A percentile compares a stretch with the other conserved stretches of the same genome.
Conservation (phyloP, 345 rosid genomes). For the Linum lewisii region DNA sequence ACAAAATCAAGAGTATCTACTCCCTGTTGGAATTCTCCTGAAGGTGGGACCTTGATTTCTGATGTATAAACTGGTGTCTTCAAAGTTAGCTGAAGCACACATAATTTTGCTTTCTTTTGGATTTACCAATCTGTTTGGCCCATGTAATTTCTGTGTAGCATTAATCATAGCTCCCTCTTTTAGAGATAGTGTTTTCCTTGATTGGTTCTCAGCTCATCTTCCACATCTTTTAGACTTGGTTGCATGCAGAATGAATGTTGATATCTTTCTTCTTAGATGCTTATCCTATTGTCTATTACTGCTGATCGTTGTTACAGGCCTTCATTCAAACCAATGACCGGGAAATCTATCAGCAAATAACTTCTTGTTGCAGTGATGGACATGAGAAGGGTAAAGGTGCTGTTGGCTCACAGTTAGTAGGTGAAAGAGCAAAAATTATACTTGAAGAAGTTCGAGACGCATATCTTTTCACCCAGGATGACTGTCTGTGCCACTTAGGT, state of each 20-base stretch:
- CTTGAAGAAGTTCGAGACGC: slow-evolving; percentile 70
- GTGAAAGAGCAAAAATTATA: slow-evolving; percentile 83
- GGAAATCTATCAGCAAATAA: slow-evolving; percentile 66
- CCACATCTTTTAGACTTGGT: background rate
- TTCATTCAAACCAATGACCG: slow-evolving; percentile 62
- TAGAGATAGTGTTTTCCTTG: too few species aligned
- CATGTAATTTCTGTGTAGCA: background rate
- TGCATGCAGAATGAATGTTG: background rate
- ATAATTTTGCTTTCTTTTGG: background rate
- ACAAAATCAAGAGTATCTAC: slow-evolving; percentile 74
- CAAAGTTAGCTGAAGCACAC: background rate
- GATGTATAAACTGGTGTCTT: background rate
- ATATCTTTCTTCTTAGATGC: background rate
- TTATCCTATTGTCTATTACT: background rate
- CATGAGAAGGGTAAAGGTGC: slow-evolving; percentile 54
- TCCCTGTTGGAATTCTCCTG: slow-evolving; percentile 80
- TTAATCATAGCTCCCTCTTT: background rate
- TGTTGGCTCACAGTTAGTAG: slow-evolving; percentile 71
- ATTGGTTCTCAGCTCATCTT: too few species aligned
- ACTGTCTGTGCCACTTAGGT: slow-evolving; percentile 85
- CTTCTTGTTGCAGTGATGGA: slow-evolving; percentile 45
- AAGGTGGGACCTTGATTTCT: slow-evolving; percentile 42
- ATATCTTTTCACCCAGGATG: slow-evolving; percentile 58
- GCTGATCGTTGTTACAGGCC: slow-evolving; percentile 40
- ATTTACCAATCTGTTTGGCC: background rate